Evolutionary conservation across 2,329 filamentous ascomycete genomes (phyloP).

Genomic region (Fusarium sp.): DNA sequence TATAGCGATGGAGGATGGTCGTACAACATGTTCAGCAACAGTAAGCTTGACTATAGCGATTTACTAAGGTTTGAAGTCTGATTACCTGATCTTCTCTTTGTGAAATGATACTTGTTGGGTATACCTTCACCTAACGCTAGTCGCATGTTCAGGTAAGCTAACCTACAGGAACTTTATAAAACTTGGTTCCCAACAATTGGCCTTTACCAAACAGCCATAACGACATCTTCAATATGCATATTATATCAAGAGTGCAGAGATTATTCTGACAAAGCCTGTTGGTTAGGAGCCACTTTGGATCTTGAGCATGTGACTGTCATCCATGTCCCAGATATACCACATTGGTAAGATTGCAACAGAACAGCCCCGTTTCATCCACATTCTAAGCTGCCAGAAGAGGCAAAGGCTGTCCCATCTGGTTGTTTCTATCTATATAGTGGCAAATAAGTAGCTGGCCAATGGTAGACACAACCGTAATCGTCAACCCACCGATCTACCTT

Average conservation of each 20-base stretch:
- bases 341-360: background rate
- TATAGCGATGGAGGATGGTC: background rate
- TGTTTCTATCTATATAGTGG: constrained; percentile 2
- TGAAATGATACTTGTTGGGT: no score
- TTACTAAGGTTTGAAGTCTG: no score
- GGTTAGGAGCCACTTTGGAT: background rate
- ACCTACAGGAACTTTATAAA: background rate
- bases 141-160: background rate
- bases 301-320: background rate
- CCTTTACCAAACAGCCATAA: no score
- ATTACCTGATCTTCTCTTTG: no score
- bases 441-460: background rate
- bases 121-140: background rate
- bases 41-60: background rate
- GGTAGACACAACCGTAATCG: no score
- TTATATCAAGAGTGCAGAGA: background rate
- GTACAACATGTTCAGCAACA: background rate
- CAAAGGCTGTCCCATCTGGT: background rate
- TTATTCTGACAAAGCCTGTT: background rate
- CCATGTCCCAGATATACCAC: no score
- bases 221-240: background rate
- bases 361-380: background rate
- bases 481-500: background rate
- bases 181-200: background rate
- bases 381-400: background rate